Percentiles rank a stretch among this genome's conserved stretches.
Evolutionary conservation across 257 asterid genomes (phyloP).

Genomic region (Datura wrightii): DNA sequence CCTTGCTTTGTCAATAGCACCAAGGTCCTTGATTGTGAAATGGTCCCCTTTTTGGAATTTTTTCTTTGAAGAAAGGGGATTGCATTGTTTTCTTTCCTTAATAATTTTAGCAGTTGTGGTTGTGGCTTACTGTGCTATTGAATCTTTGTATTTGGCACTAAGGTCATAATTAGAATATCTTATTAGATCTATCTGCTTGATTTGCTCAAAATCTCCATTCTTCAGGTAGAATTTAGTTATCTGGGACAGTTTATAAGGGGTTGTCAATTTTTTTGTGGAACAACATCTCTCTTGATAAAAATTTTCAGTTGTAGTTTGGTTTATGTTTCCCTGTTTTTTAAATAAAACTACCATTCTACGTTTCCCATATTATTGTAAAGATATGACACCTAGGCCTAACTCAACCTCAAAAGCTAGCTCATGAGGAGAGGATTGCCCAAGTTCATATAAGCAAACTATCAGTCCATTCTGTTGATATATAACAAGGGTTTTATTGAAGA

Average conservation of each 20-base stretch:
- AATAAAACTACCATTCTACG: neutral
- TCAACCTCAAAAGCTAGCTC: too few relatives aligned
- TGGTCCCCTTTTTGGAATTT: too few relatives aligned
- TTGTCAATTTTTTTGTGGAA: neutral
- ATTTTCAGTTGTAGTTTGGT: neutral
- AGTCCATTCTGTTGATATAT: too few relatives aligned
- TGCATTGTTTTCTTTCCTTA: too few relatives aligned
- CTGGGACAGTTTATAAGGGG: neutral
- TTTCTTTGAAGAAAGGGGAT: too few relatives aligned
- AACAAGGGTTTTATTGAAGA: too few relatives aligned
- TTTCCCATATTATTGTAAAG: too few relatives aligned
- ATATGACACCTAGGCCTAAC: too few relatives aligned
- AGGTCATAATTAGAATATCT: neutral
- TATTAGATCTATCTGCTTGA: neutral
- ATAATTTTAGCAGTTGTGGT: too few relatives aligned
- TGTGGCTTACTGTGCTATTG: neutral
- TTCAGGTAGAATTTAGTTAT: neutral
- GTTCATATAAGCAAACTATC: too few relatives aligned
- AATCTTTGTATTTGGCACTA: neutral
- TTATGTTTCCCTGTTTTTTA: neutral
- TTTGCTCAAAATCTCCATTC: neutral
- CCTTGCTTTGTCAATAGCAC: neutral
- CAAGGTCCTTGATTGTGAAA: neutral
- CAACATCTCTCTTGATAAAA: neutral
- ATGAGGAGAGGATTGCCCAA: too few relatives aligned